Percentiles rank a stretch among this genome's conserved stretches.
phyloP scores from a whole-genome alignment of 257 asterid genomes.

The Nicotiana otophora region DNA sequence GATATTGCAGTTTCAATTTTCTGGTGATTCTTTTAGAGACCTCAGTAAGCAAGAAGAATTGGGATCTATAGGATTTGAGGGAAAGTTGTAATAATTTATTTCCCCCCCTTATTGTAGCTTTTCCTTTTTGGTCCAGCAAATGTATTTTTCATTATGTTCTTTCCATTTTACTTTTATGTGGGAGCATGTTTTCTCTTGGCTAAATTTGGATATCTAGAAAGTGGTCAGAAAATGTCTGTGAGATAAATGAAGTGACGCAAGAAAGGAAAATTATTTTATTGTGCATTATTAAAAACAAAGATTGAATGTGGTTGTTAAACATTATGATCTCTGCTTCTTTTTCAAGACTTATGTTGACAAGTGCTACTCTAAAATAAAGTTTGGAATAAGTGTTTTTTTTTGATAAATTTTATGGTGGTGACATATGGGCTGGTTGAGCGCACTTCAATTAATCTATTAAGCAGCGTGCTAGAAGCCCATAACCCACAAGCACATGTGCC shows the following conservation, averaged over 20 bases:
- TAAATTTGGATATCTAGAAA: not conserved
- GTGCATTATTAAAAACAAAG: not conserved
- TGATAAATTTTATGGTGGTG: not conserved
- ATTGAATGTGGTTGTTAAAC: not conserved
- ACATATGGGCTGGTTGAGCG: not conserved
- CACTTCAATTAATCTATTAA: not conserved
- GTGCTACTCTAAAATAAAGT: not conserved
- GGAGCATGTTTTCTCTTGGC: not conserved
- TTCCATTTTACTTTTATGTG: not conserved
- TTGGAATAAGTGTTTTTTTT: not conserved
- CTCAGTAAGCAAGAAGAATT: not conserved
- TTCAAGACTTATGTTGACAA: not conserved
- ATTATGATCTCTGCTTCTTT: not conserved
- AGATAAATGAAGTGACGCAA: not conserved
- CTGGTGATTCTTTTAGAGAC: not conserved
- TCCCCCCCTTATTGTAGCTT: not conserved
- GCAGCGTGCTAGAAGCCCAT: not conserved
- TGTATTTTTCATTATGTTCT: not conserved
- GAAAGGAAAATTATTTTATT: not conserved
- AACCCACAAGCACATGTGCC: not conserved
- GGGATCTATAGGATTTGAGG: not conserved
- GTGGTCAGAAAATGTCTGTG: not conserved
- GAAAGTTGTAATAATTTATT: not conserved
- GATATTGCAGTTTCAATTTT: not conserved
- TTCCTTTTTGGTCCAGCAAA: not conserved